These are phyloP conservation scores for Suillus ampliporus DNA, from an alignment of 768 basidiomycete genomes.

Conservation along the genomic window DNA sequence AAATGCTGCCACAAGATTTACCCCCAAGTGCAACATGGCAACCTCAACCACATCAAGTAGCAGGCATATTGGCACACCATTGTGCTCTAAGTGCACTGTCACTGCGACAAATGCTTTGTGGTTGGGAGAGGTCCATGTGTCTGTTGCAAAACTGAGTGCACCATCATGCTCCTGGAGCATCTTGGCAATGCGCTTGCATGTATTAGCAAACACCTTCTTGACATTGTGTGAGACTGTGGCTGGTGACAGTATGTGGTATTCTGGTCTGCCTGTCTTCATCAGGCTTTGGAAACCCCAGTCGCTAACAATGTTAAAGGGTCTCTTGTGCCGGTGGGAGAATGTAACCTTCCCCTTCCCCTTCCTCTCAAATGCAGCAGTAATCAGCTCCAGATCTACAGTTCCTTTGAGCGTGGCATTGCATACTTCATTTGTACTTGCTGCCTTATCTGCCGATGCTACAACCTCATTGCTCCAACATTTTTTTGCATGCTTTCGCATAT, in stretches of 20 bases:
- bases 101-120: slow-evolving; percentile 38
- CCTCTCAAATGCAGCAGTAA: slow-evolving; percentile 30
- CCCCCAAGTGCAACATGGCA: slow-evolving; percentile 17
- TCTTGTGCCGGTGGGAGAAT: slow-evolving; percentile 35
- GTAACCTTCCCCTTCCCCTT: slow-evolving; percentile 35
- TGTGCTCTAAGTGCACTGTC: slow-evolving; percentile 37
- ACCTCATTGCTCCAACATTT: no score
- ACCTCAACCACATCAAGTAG: slow-evolving; percentile 47
- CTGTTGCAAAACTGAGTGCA: slow-evolving; percentile 39
- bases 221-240: slow-evolving; percentile 41
- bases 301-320: slow-evolving; percentile 41
- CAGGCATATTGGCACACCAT: slow-evolving; percentile 31
- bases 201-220: slow-evolving; percentile 29
- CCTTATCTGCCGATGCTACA: no score
- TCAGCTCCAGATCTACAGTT: no score
- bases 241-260: slow-evolving; percentile 40
- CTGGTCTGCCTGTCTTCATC: slow-evolving; percentile 10
- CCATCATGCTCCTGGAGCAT: slow-evolving; percentile 32
- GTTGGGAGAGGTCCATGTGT: slow-evolving; percentile 46
- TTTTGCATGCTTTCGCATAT: no score
- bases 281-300: slow-evolving; percentile 38
- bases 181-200: slow-evolving; percentile 28
- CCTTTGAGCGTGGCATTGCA: no score
- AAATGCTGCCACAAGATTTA: no score
- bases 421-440: no score